Evolutionary conservation across 176 grass and related monocot species (phyloP).

Genomic region (Pontederia paniculata): DNA sequence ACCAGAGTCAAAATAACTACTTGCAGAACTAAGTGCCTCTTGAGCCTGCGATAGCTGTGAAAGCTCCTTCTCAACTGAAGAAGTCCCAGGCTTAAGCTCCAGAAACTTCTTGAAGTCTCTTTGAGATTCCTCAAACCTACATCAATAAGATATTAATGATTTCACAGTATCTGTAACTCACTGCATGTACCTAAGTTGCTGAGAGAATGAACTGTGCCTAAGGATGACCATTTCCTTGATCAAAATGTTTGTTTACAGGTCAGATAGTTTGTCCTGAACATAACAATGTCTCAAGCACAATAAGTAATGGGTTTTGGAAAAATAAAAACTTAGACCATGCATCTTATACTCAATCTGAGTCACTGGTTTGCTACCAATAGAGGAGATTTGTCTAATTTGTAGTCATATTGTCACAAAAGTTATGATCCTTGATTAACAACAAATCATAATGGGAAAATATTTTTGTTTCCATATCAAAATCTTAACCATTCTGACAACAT

Average conservation of each 20-base stretch:
- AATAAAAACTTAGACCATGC: too few relatives aligned
- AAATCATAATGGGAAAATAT: neutral
- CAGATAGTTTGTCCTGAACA: too few relatives aligned
- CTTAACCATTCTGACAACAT: too few relatives aligned
- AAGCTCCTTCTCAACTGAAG: constrained; percentile 70
- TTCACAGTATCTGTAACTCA: neutral
- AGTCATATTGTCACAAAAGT: too few relatives aligned
- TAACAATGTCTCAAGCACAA: too few relatives aligned
- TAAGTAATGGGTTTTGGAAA: too few relatives aligned
- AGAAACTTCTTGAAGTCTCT: constrained; percentile 60
- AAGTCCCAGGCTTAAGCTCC: constrained; percentile 45
- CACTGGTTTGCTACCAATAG: too few relatives aligned
- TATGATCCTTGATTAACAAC: neutral
- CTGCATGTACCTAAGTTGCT: neutral
- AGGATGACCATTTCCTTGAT: too few relatives aligned
- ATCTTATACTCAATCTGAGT: too few relatives aligned
- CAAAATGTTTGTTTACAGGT: too few relatives aligned
- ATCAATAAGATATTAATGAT: constrained; percentile 9
- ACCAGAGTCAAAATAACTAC: constrained; percentile 56
- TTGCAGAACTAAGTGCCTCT: constrained; percentile 56
- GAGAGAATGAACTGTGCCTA: neutral
- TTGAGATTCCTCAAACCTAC: constrained; percentile 46
- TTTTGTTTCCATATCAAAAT: neutral
- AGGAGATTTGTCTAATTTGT: too few relatives aligned
- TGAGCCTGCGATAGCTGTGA: constrained; percentile 76